These are phyloP conservation scores for Rhipidocladum racemiflorum DNA, from an alignment of 176 grass and related monocot genomes.

Conservation along the genomic window DNA sequence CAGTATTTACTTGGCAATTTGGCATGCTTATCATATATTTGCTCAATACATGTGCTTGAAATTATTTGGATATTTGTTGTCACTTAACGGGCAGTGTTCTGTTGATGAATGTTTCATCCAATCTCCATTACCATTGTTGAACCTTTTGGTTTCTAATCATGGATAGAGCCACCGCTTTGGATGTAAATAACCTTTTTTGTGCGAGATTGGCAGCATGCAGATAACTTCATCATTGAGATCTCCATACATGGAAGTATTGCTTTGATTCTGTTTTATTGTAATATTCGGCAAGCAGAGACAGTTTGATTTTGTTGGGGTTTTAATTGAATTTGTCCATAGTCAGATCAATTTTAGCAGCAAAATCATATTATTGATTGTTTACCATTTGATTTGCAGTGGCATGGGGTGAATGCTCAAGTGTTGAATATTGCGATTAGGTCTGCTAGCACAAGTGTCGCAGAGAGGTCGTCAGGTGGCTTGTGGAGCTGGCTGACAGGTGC, in stretches of 20 bases:
- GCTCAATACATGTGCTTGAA: not conserved
- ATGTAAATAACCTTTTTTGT: not conserved
- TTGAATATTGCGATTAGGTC: constrained; percentile 48
- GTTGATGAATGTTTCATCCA: not conserved
- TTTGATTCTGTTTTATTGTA: not conserved
- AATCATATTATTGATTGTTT: not conserved
- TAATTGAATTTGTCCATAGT: not conserved
- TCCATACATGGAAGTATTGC: not conserved
- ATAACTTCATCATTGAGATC: not conserved
- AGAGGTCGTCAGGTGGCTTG: constrained; percentile 67
- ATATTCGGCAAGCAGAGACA: not conserved
- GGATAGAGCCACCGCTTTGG: not conserved
- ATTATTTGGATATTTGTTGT: not conserved
- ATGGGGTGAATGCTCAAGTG: constrained; percentile 35
- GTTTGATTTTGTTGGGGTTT: not conserved
- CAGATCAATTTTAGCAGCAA: not conserved
- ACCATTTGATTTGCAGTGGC: constrained; percentile 38
- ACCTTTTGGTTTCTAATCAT: not conserved
- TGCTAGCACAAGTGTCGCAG: constrained; percentile 63
- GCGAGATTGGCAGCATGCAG: not conserved
- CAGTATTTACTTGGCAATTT: constrained; percentile 16
- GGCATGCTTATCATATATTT: not conserved
- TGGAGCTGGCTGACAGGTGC: constrained; percentile 69
- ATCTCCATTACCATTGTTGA: not conserved
- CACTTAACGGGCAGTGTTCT: not conserved